Evolutionary conservation across 148 eudicot genomes (phyloP), one percentile per base, ranked within the genome.

Genomic region (Salicornia ramosissima): DNA sequence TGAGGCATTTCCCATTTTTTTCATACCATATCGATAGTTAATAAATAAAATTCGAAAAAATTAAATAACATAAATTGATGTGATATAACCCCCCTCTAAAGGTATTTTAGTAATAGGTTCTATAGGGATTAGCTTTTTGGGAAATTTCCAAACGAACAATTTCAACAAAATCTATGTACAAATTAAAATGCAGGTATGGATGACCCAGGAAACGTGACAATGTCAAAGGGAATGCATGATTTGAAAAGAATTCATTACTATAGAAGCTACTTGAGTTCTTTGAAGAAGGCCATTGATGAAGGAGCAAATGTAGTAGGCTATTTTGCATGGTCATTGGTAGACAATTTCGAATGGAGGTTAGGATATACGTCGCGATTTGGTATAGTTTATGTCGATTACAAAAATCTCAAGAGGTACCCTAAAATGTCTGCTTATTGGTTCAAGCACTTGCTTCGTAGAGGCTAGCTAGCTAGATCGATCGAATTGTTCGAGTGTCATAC

Each of bases 361-460:
- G 98, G 98, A 3, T 93, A 93, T 70, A 90, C 96, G 14, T 90
- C 98, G 14, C 80, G 98, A 46, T 93, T 93, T 39, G 98, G 98
- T 53, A 86, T 93, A 5, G 96, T 90, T 1, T 93, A 86, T 71
- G 96, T 93, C 1, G 95, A 93, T 84, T 93, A 69, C 82, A 85
- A 80, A 26, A 78, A 83, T 55, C 95, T 90, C 36, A 88, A 84
- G 78, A 84, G 98, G 70, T 81, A 84, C 63, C 98, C 98, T 0
- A 93, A 93, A 80, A 80, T 71, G 92, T 93, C 98, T 1, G 96
- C 96, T 24, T 74, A 85, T 43, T 93, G 98, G 96, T 93, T 90
- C 83, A 76, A 86, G 85, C 42, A 85, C 63, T 9, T 90, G 55
- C 83, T 86, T 29, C 47, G 45, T 15, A 72, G 76, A 61, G 51